phyloP scores from a whole-genome alignment of 768 basidiomycete genomes.

The Ramaria sp. region DNA sequence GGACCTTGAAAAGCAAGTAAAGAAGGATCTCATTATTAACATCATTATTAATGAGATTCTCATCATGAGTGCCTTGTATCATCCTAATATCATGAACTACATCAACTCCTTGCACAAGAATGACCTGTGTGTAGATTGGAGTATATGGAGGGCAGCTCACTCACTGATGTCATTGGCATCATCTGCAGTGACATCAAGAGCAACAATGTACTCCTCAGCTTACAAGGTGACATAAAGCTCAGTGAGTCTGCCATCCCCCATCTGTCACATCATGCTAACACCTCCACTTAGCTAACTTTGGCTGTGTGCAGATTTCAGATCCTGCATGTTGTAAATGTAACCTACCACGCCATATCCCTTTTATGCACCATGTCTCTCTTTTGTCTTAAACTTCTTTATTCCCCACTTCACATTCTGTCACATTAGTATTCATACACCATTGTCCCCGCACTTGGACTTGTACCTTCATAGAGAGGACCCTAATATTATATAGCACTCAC shows the following conservation, averaged over 20 bases:
- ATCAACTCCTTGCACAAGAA: constrained; percentile 96
- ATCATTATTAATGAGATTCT: constrained; percentile 99
- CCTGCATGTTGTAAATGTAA: no score
- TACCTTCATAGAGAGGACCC: no score
- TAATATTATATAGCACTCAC: no score
- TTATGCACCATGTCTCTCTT: no score
- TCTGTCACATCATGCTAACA: neutral
- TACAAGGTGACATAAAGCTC: constrained; percentile 95
- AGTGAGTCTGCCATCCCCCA: constrained; percentile 72
- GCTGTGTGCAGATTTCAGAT: constrained; percentile 94
- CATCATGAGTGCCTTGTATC: constrained; percentile 92
- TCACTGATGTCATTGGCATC: constrained; percentile 96
- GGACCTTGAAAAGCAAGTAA: constrained; percentile 99
- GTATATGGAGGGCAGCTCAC: constrained; percentile 94
- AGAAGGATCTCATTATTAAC: constrained; percentile 99
- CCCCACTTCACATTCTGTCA: no score
- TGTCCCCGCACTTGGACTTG: no score
- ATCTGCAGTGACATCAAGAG: constrained; percentile 99
- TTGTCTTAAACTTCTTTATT: no score
- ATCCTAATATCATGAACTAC: constrained; percentile 98
- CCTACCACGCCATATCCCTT: no score
- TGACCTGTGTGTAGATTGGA: constrained; percentile 99
- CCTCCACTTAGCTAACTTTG: constrained; percentile 69
- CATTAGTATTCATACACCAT: no score
- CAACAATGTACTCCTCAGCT: constrained; percentile 87